Percentiles rank a stretch among this genome's conserved stretches.
phyloP scores from a whole-genome alignment of 768 basidiomycete species.

The Termitomyces sp. region DNA sequence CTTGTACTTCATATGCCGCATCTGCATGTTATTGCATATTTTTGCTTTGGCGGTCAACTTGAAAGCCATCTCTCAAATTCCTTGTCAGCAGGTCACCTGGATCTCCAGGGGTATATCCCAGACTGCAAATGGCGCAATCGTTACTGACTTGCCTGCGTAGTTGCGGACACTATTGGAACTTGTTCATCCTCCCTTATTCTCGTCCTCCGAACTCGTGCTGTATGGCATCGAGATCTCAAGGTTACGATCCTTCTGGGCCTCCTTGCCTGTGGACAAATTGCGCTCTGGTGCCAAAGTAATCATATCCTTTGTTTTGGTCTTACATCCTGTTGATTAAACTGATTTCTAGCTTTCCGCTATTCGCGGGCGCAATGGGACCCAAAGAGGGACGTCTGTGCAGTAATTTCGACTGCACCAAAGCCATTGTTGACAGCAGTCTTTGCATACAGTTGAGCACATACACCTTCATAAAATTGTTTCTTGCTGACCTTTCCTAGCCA shows the following conservation, averaged over 20 bases:
- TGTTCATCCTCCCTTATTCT: slow-evolving; percentile 32
- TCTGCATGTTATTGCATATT: slow-evolving; percentile 33
- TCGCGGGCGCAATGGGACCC: slow-evolving; percentile 30
- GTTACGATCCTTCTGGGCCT: slow-evolving; percentile 22
- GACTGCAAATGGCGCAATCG: neutral
- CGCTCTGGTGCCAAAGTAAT: slow-evolving; percentile 32
- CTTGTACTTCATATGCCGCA: slow-evolving; percentile 31
- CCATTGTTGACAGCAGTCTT: slow-evolving; percentile 29
- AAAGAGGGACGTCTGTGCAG: slow-evolving; percentile 28
- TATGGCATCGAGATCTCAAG: slow-evolving; percentile 30
- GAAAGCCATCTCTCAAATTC: slow-evolving; percentile 32
- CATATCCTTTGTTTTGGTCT: neutral
- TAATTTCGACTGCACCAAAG: slow-evolving; percentile 30
- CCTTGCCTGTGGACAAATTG: slow-evolving; percentile 29
- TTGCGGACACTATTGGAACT: slow-evolving; percentile 32
- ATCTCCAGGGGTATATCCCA: slow-evolving; percentile 30
- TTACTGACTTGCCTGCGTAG: slow-evolving; percentile 14
- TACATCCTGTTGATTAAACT: neutral
- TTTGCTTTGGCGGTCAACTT: slow-evolving; percentile 32
- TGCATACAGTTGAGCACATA: slow-evolving; percentile 28
- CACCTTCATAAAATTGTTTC: neutral
- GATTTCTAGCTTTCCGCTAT: slow-evolving; percentile 29
- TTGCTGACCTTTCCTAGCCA: slow-evolving; percentile 22
- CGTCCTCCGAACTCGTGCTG: slow-evolving; percentile 31
- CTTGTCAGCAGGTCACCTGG: slow-evolving; percentile 31